These are phyloP conservation scores for Typha latifolia DNA, from an alignment of 176 grass and related monocot genomes.

Conservation along the genomic window DNA sequence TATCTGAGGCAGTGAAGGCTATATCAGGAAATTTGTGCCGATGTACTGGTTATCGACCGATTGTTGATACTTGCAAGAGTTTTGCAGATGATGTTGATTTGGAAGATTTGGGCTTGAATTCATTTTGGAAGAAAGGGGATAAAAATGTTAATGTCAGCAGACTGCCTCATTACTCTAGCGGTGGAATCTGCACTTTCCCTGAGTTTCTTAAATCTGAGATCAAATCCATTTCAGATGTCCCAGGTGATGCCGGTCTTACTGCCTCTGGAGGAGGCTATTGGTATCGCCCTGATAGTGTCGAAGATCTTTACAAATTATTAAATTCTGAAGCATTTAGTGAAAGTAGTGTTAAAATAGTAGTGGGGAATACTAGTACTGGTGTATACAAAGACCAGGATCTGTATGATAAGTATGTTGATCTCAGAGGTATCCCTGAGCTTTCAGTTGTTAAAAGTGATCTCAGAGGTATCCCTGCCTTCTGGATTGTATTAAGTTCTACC, in stretches of 20 bases:
- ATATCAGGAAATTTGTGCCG: constrained; percentile 74
- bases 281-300: constrained; percentile 43
- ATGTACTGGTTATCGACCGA: constrained; percentile 68
- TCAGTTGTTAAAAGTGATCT: constrained; percentile 34
- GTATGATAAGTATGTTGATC: constrained; percentile 51
- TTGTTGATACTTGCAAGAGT: constrained; percentile 77
- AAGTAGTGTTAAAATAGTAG: constrained; percentile 50
- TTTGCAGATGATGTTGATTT: constrained; percentile 67
- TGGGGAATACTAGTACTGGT: constrained; percentile 64
- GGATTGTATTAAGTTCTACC: too few species aligned
- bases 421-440: constrained; percentile 53
- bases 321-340: constrained; percentile 23
- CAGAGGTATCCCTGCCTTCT: too few species aligned
- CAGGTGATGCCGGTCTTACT: not conserved
- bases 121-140: constrained; percentile 58
- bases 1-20: constrained; percentile 51
- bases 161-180: constrained; percentile 30
- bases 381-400: constrained; percentile 64
- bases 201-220: constrained; percentile 79
- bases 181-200: constrained; percentile 46
- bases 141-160: constrained; percentile 19
- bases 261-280: constrained; percentile 16
- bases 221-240: constrained; percentile 20
- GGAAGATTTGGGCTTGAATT: constrained; percentile 76
- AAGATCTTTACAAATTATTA: constrained; percentile 46